Conservation (phyloP, 1,284 basidiomycete species). For the Apiotrichum sp. region DNA sequence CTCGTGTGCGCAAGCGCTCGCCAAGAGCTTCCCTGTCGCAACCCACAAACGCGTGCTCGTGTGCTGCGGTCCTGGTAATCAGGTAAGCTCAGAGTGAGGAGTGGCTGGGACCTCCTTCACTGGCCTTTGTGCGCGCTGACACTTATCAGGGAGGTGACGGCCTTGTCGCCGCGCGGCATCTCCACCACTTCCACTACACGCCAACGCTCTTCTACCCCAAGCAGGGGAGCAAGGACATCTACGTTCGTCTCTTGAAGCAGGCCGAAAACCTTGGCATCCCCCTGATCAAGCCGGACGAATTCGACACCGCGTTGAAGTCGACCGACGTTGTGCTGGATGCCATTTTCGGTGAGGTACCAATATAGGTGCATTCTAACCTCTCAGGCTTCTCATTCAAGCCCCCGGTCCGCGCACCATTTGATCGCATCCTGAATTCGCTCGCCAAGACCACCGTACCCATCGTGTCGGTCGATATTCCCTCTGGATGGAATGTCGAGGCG, state of each 20-base stretch:
- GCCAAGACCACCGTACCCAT: slow-evolving; percentile 64
- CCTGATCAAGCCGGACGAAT: slow-evolving; percentile 56
- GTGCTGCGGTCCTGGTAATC: slow-evolving; percentile 93
- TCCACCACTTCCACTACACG: slow-evolving; percentile 81
- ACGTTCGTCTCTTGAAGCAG: slow-evolving; percentile 76
- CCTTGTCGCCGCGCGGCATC: slow-evolving; percentile 88
- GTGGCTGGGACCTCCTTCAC: too few relatives aligned
- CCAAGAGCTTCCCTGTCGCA: slow-evolving; percentile 63
- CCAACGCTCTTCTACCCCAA: slow-evolving; percentile 88
- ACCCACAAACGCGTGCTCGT: slow-evolving; percentile 72
- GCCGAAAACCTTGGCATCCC: slow-evolving; percentile 80
- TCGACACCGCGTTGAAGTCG: slow-evolving; percentile 53
- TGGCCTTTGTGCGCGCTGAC: background rate
- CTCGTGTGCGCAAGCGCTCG: slow-evolving; percentile 84
- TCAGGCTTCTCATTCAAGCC: slow-evolving; percentile 84
- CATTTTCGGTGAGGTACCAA: slow-evolving; percentile 61
- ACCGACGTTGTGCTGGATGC: slow-evolving; percentile 88
- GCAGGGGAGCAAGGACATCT: slow-evolving; percentile 73
- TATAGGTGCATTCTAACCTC: background rate
- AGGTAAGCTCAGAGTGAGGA: slow-evolving; percentile 45
- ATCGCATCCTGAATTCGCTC: slow-evolving; percentile 64
- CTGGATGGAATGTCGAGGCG: slow-evolving; percentile 76
- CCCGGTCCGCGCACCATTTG: slow-evolving; percentile 82
- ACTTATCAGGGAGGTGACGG: slow-evolving; percentile 78
- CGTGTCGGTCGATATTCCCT: slow-evolving; percentile 90